These are phyloP conservation scores for Cymodocea nodosa DNA, from an alignment of 116 monocot genomes.

Conservation along the genomic window DNA sequence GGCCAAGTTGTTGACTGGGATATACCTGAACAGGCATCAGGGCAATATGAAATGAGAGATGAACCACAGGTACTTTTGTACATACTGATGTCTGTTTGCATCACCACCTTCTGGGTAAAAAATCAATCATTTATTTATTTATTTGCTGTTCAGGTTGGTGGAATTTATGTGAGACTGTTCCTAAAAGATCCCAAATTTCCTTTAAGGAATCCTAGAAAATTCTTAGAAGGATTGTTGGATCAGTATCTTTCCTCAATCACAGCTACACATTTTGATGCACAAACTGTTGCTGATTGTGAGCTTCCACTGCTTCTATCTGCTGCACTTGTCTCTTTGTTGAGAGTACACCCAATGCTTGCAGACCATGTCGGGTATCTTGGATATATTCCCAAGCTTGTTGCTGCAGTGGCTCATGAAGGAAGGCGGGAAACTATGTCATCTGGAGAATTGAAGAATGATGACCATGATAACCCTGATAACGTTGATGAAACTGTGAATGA, in stretches of 20 bases:
- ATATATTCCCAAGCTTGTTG: conserved; percentile 95
- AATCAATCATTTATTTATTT: neutral
- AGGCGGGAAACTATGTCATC: conserved; percentile 84
- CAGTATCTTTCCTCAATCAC: conserved; percentile 95
- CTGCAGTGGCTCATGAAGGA: conserved; percentile 94
- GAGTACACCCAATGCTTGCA: conserved; percentile 88
- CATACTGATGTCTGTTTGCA: neutral
- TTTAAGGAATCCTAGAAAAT: conserved; percentile 92
- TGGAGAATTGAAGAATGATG: conserved; percentile 30
- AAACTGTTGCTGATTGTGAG: conserved; percentile 49
- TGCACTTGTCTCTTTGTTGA: conserved; percentile 88
- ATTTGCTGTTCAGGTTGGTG: conserved; percentile 71
- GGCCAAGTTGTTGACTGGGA: conserved; percentile 91
- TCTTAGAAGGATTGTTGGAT: conserved; percentile 95
- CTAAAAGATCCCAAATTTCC: conserved; percentile 98
- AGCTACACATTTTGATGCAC: conserved; percentile 76
- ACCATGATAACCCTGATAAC: conserved; percentile 13
- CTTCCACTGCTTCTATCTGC: conserved; percentile 94
- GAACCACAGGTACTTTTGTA: conserved; percentile 76
- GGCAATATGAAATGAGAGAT: conserved; percentile 94
- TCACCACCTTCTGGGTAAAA: neutral
- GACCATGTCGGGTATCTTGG: conserved; percentile 99
- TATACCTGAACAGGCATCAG: conserved; percentile 90
- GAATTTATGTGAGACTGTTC: conserved; percentile 95
- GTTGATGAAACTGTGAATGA: conserved; percentile 28